These are phyloP conservation scores for Neophaeococcomyces aloes DNA, from an alignment of 2,329 filamentous ascomycete genomes.

Conservation along the genomic window DNA sequence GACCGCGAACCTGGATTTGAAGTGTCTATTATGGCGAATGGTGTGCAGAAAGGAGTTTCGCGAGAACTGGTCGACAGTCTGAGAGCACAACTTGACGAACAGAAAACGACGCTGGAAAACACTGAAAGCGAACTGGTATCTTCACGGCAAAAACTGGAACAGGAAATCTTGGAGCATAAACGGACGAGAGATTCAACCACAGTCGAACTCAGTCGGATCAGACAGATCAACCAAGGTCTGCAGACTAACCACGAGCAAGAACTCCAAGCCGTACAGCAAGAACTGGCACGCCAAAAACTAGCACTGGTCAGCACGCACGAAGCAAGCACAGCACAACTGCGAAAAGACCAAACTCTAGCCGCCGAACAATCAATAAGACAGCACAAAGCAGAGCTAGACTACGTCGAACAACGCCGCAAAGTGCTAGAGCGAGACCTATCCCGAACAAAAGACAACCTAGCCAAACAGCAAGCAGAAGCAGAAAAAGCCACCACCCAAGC, in stretches of 20 bases:
- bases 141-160: slow-evolving; percentile 48
- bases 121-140: slow-evolving; percentile 46
- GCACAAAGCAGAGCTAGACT: slow-evolving; percentile 37
- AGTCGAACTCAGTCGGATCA: slow-evolving; percentile 48
- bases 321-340: slow-evolving; percentile 24
- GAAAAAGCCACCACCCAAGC: slow-evolving; percentile 9
- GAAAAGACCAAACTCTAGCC: slow-evolving; percentile 39
- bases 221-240: slow-evolving; percentile 58
- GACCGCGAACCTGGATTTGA: slow-evolving; percentile 86
- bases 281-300: slow-evolving; percentile 21
- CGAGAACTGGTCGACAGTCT: slow-evolving; percentile 82
- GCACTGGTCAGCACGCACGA: slow-evolving; percentile 15
- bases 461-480: slow-evolving; percentile 20
- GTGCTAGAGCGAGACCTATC: slow-evolving; percentile 15
- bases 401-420: slow-evolving; percentile 39
- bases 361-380: slow-evolving; percentile 34
- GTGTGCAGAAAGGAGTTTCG: slow-evolving; percentile 81
- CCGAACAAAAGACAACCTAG: slow-evolving; percentile 2
- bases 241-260: slow-evolving; percentile 62
- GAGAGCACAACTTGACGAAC: slow-evolving; percentile 64
- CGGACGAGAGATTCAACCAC: slow-evolving; percentile 50
- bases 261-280: slow-evolving; percentile 39
- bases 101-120: slow-evolving; percentile 49
- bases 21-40: slow-evolving; percentile 67
- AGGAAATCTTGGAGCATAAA: slow-evolving; percentile 63